Evolutionary conservation across 2,329 filamentous ascomycete species (phyloP).

Genomic region (Microdochium bolleyi): DNA sequence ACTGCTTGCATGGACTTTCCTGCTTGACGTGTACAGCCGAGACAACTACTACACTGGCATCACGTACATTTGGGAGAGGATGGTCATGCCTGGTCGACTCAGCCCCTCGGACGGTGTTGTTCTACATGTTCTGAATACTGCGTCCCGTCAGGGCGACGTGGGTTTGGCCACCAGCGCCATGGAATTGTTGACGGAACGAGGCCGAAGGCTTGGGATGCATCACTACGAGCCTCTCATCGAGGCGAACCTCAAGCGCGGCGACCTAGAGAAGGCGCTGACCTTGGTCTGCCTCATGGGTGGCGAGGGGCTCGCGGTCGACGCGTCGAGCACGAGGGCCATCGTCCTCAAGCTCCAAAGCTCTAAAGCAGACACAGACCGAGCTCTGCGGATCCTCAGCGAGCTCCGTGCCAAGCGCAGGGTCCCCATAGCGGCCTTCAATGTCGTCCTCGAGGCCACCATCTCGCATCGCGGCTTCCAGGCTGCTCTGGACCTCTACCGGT

Average conservation of each 20-base stretch:
- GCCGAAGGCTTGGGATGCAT: slow-evolving; percentile 48
- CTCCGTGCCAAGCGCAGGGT: slow-evolving; percentile 33
- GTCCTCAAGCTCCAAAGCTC: slow-evolving; percentile 44
- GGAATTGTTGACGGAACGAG: slow-evolving; percentile 50
- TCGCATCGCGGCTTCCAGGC: slow-evolving; percentile 12
- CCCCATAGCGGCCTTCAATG: slow-evolving; percentile 30
- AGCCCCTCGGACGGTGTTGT: slow-evolving; percentile 59
- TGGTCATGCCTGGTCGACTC: slow-evolving; percentile 47
- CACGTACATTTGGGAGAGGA: slow-evolving; percentile 61
- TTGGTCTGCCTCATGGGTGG: slow-evolving; percentile 67
- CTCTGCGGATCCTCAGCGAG: slow-evolving; percentile 47
- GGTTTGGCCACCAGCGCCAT: slow-evolving; percentile 65
- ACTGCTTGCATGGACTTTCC: slow-evolving; percentile 56
- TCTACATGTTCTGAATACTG: slow-evolving; percentile 62
- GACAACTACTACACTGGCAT: slow-evolving; percentile 57
- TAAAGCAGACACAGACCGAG: slow-evolving; percentile 35
- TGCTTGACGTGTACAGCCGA: slow-evolving; percentile 69
- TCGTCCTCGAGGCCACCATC: slow-evolving; percentile 26
- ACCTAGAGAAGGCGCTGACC: slow-evolving; percentile 59
- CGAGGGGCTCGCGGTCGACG: slow-evolving; percentile 48
- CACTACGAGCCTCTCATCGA: slow-evolving; percentile 79
- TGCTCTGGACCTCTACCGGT: slow-evolving; percentile 27
- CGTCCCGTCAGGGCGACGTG: slow-evolving; percentile 60
- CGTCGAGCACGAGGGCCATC: slow-evolving; percentile 56
- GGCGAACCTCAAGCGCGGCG: slow-evolving; percentile 51